Evolutionary conservation across 768 basidiomycete species (phyloP).

Genomic region (Podaxis sp.): DNA sequence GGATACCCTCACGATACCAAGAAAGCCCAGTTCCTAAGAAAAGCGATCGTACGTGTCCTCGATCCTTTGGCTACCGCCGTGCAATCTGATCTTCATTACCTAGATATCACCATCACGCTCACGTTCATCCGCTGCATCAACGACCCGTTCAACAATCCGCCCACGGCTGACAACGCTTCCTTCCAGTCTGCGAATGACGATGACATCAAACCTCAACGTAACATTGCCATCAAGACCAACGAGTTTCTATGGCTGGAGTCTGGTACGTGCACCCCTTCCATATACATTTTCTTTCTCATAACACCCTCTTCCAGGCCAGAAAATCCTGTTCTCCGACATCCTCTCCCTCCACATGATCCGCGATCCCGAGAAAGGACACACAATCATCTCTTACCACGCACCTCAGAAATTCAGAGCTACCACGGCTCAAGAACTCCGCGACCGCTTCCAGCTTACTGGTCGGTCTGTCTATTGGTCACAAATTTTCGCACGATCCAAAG

Average conservation of each 20-base stretch:
- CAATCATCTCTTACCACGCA: conserved; percentile 42
- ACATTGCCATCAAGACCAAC: conserved; percentile 8
- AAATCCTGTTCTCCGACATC: conserved; percentile 33
- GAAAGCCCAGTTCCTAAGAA: conserved; percentile 36
- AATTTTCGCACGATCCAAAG: conserved; percentile 31
- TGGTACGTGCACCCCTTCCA: not conserved
- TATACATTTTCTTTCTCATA: not conserved
- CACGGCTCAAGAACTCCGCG: conserved; percentile 30
- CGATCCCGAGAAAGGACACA: conserved; percentile 28
- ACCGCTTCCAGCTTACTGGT: conserved; percentile 36
- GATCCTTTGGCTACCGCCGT: conserved; percentile 46
- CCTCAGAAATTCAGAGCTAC: conserved; percentile 26
- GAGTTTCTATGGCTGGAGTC: conserved; percentile 7
- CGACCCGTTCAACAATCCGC: conserved; percentile 11
- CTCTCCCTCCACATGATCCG: conserved; percentile 40
- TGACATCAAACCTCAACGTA: not conserved
- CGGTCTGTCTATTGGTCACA: conserved; percentile 35
- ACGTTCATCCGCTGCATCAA: conserved; percentile 41
- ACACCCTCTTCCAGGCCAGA: conserved; percentile 15
- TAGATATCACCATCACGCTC: conserved; percentile 51
- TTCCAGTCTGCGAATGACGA: not conserved
- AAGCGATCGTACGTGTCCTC: conserved; percentile 55
- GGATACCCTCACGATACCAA: conserved; percentile 67
- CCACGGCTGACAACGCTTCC: not conserved
- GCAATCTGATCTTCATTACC: not conserved